Evolutionary conservation across 108 stramenopile species (phyloP).

Genomic region (Thalassiosira profunda): DNA sequence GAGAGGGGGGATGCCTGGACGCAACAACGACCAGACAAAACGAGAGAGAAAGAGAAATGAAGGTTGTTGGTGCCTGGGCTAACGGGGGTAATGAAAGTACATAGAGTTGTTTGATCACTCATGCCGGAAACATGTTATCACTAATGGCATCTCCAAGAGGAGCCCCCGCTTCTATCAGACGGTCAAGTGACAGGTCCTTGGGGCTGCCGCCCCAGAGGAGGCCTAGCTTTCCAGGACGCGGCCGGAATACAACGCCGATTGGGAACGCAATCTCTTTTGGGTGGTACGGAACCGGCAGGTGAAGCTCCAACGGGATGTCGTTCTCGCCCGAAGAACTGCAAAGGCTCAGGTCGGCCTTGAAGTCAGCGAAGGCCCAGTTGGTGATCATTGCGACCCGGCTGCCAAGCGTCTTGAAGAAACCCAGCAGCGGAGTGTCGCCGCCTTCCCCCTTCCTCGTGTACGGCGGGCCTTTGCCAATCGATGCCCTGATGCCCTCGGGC

Average conservation of each 20-base stretch:
- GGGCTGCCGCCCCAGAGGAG: conserved; percentile 5
- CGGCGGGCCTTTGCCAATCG: neutral
- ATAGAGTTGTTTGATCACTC: too few relatives aligned
- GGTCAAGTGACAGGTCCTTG: conserved; percentile 2
- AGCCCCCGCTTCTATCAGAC: conserved; percentile 5
- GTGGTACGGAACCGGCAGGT: conserved; percentile 5
- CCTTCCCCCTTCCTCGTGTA: neutral
- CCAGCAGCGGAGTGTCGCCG: conserved; percentile 3
- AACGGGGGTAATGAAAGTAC: too few relatives aligned
- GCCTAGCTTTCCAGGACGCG: conserved; percentile 4
- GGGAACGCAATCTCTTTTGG: conserved; percentile 22
- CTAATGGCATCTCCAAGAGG: conserved; percentile 12
- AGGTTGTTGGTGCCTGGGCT: too few relatives aligned
- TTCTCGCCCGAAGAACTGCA: neutral
- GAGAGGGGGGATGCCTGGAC: too few relatives aligned
- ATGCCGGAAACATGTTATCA: conserved; percentile 23
- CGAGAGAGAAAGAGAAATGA: too few relatives aligned
- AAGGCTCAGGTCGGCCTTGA: conserved; percentile 20
- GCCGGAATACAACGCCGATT: conserved; percentile 11
- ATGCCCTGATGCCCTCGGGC: neutral
- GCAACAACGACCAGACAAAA: too few relatives aligned
- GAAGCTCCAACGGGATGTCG: neutral
- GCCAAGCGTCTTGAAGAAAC: conserved; percentile 5
- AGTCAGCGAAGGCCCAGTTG: conserved; percentile 13
- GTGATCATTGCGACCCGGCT: conserved; percentile 10